Base-by-base conservation (phyloP, 257 asterid genomes). In the Solanum virginianum region DNA sequence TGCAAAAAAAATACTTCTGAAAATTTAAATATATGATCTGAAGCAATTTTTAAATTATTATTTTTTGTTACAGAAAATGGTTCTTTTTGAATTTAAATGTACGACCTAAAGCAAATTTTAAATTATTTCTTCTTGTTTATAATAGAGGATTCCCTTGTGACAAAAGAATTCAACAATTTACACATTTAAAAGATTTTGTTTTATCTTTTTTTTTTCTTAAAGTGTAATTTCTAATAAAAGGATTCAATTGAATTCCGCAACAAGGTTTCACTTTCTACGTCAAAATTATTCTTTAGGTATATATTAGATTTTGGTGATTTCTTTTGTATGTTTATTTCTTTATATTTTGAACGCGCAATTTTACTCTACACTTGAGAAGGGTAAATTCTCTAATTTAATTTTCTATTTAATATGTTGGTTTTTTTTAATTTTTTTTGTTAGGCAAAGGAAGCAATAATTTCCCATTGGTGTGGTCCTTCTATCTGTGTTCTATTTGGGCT, bases 381-480 rank as follows among this genome's bases (percentile, higher is more conserved):
- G 15, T 59, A n/a, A 4, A 6, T 49, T 75, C 49, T 70, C 16
- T 54, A 54, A 15, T 51, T 70, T 68, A 5, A 24, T 51, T 39
- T 49, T 43, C 43, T 26, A 18, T 62, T 51, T 68, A 22, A 60
- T 18, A 43, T 62, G 26, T 88, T 3, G 1, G 36, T 32, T 32
- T 8, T 89, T 86, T 57, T 59, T 7, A 88, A 85, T 86, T 82
- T 18, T 70, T 77, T 22, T 26, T 10, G 24, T 51, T 77, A 26
- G 82, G 82, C 63, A 15, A 77, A 53, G 82, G 45, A 51, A 77
- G 26, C 41, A 77, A 22, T 53, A 84, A 84, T 43, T 75, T 80
- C 41, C 60, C 82, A 80, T 62, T 81, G 51, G 70, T 32, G 70
- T 68, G 85, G 89, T 72, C 63, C 84, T 85, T 88, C 87, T 57